phyloP scores from a whole-genome alignment of 1,139 yeast species.

The Blastobotrys arbuscula region DNA sequence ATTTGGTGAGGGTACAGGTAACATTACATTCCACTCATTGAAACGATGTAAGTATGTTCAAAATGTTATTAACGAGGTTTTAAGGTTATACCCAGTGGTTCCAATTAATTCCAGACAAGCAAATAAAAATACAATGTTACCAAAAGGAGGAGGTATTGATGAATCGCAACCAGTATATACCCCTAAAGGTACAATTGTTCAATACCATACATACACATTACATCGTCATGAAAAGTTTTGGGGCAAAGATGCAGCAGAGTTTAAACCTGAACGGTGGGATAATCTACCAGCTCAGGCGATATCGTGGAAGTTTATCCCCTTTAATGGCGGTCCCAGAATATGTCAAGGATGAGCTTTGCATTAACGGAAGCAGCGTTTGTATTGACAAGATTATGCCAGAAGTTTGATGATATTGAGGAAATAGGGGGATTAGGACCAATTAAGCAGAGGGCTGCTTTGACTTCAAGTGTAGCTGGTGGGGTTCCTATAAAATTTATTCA shows the following conservation, averaged over 20 bases:
- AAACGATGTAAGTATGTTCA: conserved; percentile 47
- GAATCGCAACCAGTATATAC: conserved; percentile 41
- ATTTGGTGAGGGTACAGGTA: conserved; percentile 25
- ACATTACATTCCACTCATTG: conserved; percentile 43
- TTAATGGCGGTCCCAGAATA: conserved; percentile 58
- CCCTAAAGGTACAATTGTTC: conserved; percentile 44
- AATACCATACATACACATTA: conserved; percentile 42
- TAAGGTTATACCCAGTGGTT: conserved; percentile 53
- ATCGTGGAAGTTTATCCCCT: conserved; percentile 50
- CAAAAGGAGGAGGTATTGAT: conserved; percentile 49
- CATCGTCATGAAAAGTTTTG: conserved; percentile 44
- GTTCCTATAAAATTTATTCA: conserved; percentile 1
- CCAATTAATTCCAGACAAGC: conserved; percentile 49
- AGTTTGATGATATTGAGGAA: conserved; percentile 16
- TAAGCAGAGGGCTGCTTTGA: conserved; percentile 15
- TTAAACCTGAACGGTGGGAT: conserved; percentile 50
- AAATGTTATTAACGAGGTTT: conserved; percentile 45
- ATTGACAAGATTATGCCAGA: conserved; percentile 40
- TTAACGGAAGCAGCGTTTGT: conserved; percentile 51
- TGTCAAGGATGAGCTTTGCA: conserved; percentile 56
- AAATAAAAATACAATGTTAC: conserved; percentile 43
- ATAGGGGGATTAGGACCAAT: conserved; percentile 1
- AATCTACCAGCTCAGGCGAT: conserved; percentile 13
- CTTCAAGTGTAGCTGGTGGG: conserved; percentile 15
- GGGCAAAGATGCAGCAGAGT: conserved; percentile 46